Percentiles rank a stretch among this genome's conserved stretches.
These are phyloP conservation scores for Tardiomyces digboiensis DNA, from an alignment of 1,139 yeast species.

Conservation along the genomic window DNA sequence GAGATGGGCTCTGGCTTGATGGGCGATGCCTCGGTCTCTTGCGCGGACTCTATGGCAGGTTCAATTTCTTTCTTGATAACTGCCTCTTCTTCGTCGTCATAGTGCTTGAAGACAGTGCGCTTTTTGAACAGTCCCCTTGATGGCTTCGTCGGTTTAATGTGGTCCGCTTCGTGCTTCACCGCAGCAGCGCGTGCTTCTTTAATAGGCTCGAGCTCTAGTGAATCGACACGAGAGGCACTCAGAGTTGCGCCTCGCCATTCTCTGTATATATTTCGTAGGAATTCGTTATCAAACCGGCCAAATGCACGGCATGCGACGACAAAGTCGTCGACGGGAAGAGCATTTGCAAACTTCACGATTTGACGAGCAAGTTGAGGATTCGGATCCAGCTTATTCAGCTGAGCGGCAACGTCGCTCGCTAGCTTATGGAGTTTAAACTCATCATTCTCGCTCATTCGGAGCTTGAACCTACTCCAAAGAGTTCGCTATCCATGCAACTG, in stretches of 20 bases:
- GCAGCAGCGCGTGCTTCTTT: not conserved
- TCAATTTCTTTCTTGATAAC: conserved; percentile 2
- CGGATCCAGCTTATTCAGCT: conserved; percentile 16
- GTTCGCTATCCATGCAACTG: no score
- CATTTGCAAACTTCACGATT: not conserved
- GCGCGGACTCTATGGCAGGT: no score
- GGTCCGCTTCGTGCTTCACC: conserved; percentile 1
- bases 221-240: not conserved
- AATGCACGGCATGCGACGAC: conserved; percentile 21
- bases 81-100: conserved; percentile 2
- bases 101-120: not conserved
- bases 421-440: conserved; percentile 4
- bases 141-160: not conserved
- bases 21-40: no score
- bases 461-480: no score
- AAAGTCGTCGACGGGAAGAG: conserved; percentile 10
- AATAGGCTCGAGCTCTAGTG: not conserved
- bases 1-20: not conserved
- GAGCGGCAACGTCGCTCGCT: conserved; percentile 16
- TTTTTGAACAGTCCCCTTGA: not conserved
- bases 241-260: not conserved
- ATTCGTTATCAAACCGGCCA: conserved; percentile 20
- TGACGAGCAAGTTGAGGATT: conserved; percentile 14
- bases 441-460: not conserved
- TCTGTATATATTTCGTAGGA: conserved; percentile 15